A percentile compares a stretch with the other conserved stretches of the same genome.
Evolutionary conservation across 129 eudicot species (phyloP).

Genomic region (Glebionis coronaria): DNA sequence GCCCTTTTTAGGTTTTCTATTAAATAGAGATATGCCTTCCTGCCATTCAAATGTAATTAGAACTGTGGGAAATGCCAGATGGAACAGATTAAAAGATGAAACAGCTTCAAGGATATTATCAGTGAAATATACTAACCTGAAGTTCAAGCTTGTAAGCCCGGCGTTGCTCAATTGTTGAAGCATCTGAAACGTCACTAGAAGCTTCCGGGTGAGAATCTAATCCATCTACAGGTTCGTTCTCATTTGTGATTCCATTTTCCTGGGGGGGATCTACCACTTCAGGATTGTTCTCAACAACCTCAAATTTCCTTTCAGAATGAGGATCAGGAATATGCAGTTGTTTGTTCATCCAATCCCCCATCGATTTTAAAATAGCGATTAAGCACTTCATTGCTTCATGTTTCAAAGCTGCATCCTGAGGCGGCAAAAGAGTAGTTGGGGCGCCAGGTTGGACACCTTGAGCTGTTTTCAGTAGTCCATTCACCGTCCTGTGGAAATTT

Average conservation of each 20-base stretch:
- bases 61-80: slow-evolving; percentile 24
- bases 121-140: slow-evolving; percentile 54
- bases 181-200: slow-evolving; percentile 83
- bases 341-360: slow-evolving; percentile 99
- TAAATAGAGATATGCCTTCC: slow-evolving; percentile 98
- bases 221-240: slow-evolving; percentile 66
- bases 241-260: slow-evolving; percentile 63
- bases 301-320: slow-evolving; percentile 54
- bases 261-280: slow-evolving; percentile 48
- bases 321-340: slow-evolving; percentile 92
- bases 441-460: slow-evolving; percentile 97
- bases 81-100: slow-evolving; percentile 23
- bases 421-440: slow-evolving; percentile 80
- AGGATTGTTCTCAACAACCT: slow-evolving; percentile 51
- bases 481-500: slow-evolving; percentile 64
- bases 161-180: slow-evolving; percentile 84
- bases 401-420: slow-evolving; percentile 85
- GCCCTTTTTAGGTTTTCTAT: slow-evolving; percentile 92
- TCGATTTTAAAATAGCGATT: slow-evolving; percentile 79
- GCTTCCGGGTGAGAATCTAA: slow-evolving; percentile 81
- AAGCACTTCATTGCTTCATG: slow-evolving; percentile 95
- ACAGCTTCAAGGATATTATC: not conserved
- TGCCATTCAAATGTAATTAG: slow-evolving; percentile 55
- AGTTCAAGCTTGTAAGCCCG: slow-evolving; percentile 99
- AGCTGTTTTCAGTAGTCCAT: slow-evolving; percentile 98